Conservation (phyloP, 257 asterid species). For the Euphrasia confusa region DNA sequence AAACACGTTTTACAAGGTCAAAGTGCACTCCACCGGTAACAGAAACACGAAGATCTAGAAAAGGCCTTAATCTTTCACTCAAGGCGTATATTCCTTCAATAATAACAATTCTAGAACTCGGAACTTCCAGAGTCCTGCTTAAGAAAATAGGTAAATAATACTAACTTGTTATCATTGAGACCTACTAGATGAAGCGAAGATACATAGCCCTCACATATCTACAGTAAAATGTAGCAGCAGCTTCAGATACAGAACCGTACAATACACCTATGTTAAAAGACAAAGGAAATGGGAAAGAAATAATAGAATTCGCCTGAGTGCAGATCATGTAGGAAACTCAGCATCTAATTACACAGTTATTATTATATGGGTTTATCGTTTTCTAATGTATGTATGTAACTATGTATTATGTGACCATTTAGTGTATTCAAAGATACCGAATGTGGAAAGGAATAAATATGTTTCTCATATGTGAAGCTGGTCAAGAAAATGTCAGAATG, state of each 20-base stretch:
- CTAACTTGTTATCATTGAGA: slow-evolving; percentile 14
- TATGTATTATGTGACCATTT: too few species aligned
- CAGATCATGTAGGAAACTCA: too few species aligned
- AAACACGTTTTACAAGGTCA: slow-evolving; percentile 94
- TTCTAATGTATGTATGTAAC: too few species aligned
- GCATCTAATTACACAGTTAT: too few species aligned
- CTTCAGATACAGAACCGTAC: background rate
- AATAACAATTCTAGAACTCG: slow-evolving; percentile 81
- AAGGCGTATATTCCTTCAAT: slow-evolving; percentile 97
- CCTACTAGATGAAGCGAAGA: slow-evolving; percentile 19
- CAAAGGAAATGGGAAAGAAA: slow-evolving; percentile 11
- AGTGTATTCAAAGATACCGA: background rate
- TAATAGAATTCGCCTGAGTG: too few species aligned
- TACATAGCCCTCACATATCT: slow-evolving; percentile 13
- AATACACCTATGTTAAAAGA: background rate
- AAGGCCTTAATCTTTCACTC: slow-evolving; percentile 83
- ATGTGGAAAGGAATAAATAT: background rate
- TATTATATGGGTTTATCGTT: too few species aligned
- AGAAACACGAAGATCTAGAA: slow-evolving; percentile 91
- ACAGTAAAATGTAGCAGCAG: background rate
- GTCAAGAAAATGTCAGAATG: background rate
- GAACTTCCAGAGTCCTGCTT: slow-evolving; percentile 82
- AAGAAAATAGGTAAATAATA: slow-evolving; percentile 20
- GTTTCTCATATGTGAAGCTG: background rate
- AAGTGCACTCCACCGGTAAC: slow-evolving; percentile 99